Conservation (phyloP, 148 eudicot species). For the Bassia scoparia region DNA sequence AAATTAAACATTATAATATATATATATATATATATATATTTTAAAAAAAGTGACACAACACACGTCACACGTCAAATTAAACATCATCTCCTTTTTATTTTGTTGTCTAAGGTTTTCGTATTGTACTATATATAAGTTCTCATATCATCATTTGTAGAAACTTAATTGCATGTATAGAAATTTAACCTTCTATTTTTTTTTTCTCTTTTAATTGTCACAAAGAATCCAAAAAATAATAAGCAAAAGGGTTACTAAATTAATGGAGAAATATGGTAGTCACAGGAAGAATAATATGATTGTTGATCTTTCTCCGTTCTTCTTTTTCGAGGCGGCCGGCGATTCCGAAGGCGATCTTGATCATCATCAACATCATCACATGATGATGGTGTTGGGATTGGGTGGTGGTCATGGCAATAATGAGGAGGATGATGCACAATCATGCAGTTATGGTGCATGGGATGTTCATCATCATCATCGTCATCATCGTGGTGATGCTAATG, state of each 20-base stretch:
- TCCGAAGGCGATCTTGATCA: constrained; percentile 53
- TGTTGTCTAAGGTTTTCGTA: constrained; percentile 20
- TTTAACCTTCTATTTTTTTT: too few relatives aligned
- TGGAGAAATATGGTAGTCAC: constrained; percentile 18
- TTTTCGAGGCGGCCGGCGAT: constrained; percentile 65
- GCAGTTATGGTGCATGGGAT: constrained; percentile 45
- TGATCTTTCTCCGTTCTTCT: constrained; percentile 49
- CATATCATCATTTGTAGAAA: neutral
- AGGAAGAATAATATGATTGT: constrained; percentile 24
- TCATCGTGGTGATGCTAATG: too few relatives aligned
- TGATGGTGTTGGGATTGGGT: constrained; percentile 13
- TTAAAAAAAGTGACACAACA: neutral
- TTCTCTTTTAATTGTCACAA: neutral
- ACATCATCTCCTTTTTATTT: constrained; percentile 20
- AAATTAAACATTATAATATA: neutral
- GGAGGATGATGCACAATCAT: constrained; percentile 64
- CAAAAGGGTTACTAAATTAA: too few relatives aligned
- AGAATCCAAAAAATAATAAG: neutral
- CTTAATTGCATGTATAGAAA: too few relatives aligned
- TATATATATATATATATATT: neutral
- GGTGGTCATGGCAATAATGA: constrained; percentile 6
- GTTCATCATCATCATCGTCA: too few relatives aligned
- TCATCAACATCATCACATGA: constrained; percentile 8
- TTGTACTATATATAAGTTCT: constrained; percentile 4
- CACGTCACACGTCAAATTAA: constrained; percentile 27